Base-by-base conservation (phyloP, 1,284 basidiomycete species). In the Leccinum pachyderme region DNA sequence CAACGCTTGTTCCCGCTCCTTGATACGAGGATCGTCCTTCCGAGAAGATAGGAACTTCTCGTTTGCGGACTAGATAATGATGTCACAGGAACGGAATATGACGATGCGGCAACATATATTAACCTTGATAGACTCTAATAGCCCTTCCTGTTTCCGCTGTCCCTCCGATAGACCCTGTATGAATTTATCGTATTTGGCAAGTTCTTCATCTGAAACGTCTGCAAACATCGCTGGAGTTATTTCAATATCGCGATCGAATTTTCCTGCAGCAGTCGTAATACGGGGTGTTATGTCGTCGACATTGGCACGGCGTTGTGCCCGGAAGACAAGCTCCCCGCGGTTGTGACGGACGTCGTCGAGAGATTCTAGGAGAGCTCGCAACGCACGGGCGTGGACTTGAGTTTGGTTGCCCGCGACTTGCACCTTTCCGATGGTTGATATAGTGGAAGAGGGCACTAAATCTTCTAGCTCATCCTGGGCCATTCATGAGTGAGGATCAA, bases 181-280 rank as follows among this genome's bases (percentile, higher is more conserved):
- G 64, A 89, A 89, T 57, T 80, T 81, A 54, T 93, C 88, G 61
- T 93, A 97, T 73, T 95, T 95, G 1, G 77, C 77, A 52, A 98
- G 72, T 60, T 91, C 87, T 58, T 84, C 80, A 54, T 95, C 89
- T 29, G 90, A 83, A 13, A 92, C 76, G 57, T 88, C 86, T 64
- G 94, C 90, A 65, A 96, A 95, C 85, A 89, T 89, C 25, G 86
- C 87, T 0, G 93, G 87, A 51, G 85, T 82, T 13, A 93, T 83
- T 64, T 93, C 87, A 2, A 81, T 80, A 66, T 88, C 81, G 8
- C 82, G 75, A 65, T 85, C 80, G 60, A 89, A 77, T 4, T 79
- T 79, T 39, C 78, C 75, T 1, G 91, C 86, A 45, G 86, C 86
- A 53, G 79, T 81, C 61, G 90, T 65, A 29, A 98, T 84, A 2